Conservation (phyloP, 495 filamentous ascomycete genomes). For the Penicillium chermesinum region DNA sequence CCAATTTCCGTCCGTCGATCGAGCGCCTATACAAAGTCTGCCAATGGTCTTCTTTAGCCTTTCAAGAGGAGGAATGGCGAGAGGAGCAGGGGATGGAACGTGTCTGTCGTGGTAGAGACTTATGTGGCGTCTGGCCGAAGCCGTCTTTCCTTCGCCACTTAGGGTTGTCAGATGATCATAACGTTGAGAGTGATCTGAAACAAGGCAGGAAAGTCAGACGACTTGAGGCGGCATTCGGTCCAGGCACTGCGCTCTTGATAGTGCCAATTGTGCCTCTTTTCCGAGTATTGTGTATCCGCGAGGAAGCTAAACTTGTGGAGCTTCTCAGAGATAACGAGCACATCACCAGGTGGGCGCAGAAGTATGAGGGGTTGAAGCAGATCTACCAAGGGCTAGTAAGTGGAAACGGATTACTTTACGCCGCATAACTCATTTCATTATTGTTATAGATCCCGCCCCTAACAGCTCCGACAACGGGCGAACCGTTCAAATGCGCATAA, state of each 20-base stretch:
- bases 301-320: neutral
- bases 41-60: slow-evolving; percentile 4
- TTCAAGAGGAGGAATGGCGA: slow-evolving; percentile 3
- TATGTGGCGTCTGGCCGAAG: neutral
- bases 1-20: no score
- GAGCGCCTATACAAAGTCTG: neutral
- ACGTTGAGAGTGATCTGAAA: slow-evolving; percentile 3
- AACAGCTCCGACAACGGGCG: slow-evolving; percentile 1
- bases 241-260: slow-evolving; percentile 4
- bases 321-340: neutral
- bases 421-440: slow-evolving; percentile 2
- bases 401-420: neutral
- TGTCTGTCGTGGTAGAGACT: neutral
- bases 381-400: neutral
- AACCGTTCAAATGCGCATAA: slow-evolving; percentile 2
- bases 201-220: slow-evolving; percentile 3
- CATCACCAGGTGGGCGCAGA: neutral
- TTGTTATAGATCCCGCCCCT: slow-evolving; percentile 1
- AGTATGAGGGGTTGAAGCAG: neutral
- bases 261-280: slow-evolving; percentile 3
- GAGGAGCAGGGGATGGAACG: neutral
- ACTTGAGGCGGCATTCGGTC: slow-evolving; percentile 1
- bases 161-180: neutral
- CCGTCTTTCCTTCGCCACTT: slow-evolving; percentile 6
- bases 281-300: neutral